phyloP scores from a whole-genome alignment of 768 basidiomycete species.

The Boletus eberwhitei region DNA sequence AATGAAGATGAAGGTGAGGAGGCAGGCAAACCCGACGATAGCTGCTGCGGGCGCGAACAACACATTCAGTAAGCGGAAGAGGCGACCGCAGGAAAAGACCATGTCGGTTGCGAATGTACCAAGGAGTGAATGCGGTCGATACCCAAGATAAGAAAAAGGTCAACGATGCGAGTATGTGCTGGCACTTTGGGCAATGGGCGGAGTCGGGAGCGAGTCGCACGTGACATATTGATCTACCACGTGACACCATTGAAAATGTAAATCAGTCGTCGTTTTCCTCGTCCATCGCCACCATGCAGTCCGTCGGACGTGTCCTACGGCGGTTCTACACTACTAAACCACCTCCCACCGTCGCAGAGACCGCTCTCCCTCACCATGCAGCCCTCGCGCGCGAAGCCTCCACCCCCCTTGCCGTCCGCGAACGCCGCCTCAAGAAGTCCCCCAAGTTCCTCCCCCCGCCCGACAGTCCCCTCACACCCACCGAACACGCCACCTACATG shows the following conservation, averaged over 20 bases:
- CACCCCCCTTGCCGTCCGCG: slow-evolving; percentile 68
- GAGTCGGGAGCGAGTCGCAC: neutral
- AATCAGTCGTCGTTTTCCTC: neutral
- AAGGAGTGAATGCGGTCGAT: slow-evolving; percentile 3
- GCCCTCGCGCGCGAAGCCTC: slow-evolving; percentile 60
- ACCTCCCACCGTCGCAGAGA: slow-evolving; percentile 15
- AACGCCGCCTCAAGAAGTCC: slow-evolving; percentile 56
- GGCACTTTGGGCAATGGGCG: too few species aligned
- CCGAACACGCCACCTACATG: slow-evolving; percentile 59
- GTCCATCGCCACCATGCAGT: slow-evolving; percentile 25
- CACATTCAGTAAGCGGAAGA: slow-evolving; percentile 51
- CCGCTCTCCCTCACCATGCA: slow-evolving; percentile 49
- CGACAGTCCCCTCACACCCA: slow-evolving; percentile 58
- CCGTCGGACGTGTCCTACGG: slow-evolving; percentile 30
- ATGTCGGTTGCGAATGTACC: slow-evolving; percentile 32
- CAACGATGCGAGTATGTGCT: too few species aligned
- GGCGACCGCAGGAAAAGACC: slow-evolving; percentile 38
- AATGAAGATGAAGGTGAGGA: slow-evolving; percentile 75
- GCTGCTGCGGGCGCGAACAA: slow-evolving; percentile 58
- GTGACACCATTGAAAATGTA: neutral
- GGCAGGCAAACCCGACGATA: slow-evolving; percentile 62
- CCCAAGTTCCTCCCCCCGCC: slow-evolving; percentile 35
- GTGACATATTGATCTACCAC: neutral
- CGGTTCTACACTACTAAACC: slow-evolving; percentile 38
- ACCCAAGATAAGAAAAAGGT: too few species aligned